These are phyloP conservation scores for Aspergillus aculeatinus DNA, from an alignment of 2,329 filamentous ascomycete species.

Conservation along the genomic window DNA sequence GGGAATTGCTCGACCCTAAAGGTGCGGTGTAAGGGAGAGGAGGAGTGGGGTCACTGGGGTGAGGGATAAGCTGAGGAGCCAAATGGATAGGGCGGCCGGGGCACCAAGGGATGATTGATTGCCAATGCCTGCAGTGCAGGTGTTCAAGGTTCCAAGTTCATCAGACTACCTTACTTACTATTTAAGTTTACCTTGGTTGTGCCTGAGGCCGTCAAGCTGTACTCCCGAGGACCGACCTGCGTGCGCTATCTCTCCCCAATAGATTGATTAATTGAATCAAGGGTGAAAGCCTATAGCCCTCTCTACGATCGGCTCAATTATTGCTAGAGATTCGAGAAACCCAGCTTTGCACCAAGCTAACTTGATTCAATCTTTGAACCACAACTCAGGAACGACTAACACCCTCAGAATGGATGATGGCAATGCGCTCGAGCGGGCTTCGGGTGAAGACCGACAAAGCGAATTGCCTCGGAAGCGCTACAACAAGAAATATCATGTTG, in stretches of 20 bases:
- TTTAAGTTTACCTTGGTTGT: too few relatives aligned
- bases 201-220: too few relatives aligned
- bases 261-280: conserved; percentile 11
- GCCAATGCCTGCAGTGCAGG: too few relatives aligned
- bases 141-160: too few relatives aligned
- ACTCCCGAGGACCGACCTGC: too few relatives aligned
- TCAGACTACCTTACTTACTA: too few relatives aligned
- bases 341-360: background rate
- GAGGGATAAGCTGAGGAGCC: too few relatives aligned
- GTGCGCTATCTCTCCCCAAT: too few relatives aligned
- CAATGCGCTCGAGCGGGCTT: background rate
- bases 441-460: background rate
- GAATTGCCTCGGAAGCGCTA: background rate
- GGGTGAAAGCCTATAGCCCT: conserved; percentile 10
- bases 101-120: background rate
- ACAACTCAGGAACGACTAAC: background rate
- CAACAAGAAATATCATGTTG: background rate
- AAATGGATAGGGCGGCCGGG: background rate
- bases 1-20: background rate
- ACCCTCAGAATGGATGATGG: background rate
- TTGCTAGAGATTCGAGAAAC: background rate
- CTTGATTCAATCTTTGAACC: background rate
- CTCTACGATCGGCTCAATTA: conserved; percentile 9
- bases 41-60: background rate
- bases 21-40: conserved; percentile 19